Evolutionary conservation across 257 asterid genomes (phyloP).

Genomic region (Catharanthus roseus): DNA sequence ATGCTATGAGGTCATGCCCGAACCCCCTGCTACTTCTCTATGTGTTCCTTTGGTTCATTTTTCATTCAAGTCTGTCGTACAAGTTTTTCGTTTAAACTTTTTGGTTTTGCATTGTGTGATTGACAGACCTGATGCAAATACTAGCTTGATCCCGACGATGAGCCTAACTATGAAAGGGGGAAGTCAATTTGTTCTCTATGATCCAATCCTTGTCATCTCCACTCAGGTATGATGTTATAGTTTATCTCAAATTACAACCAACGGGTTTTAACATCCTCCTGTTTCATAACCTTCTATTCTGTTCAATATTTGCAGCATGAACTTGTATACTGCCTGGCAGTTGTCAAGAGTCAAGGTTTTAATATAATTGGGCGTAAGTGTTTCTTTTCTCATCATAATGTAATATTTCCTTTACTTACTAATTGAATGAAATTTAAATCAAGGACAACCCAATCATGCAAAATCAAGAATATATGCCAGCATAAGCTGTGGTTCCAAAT

Average conservation of each 20-base stretch:
- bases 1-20: constrained; percentile 58
- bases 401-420: constrained; percentile 1
- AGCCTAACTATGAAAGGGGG: constrained; percentile 75
- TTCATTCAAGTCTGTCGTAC: not conserved
- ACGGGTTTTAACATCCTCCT: not conserved
- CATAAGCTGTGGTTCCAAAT: not conserved
- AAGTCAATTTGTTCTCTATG: constrained; percentile 53
- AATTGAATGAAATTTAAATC: not conserved
- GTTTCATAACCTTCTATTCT: not conserved
- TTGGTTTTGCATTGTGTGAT: constrained; percentile 15
- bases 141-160: constrained; percentile 68
- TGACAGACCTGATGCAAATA: constrained; percentile 52
- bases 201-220: constrained; percentile 72
- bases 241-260: not conserved
- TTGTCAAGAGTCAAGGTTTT: constrained; percentile 68
- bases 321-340: constrained; percentile 67
- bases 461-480: not conserved
- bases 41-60: constrained; percentile 2
- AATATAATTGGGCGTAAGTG: constrained; percentile 83
- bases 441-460: not conserved
- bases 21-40: constrained; percentile 8
- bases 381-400: constrained; percentile 5
- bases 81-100: not conserved
- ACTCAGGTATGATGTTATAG: constrained; percentile 34
- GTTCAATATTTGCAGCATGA: constrained; percentile 42